Conservation (phyloP, 352 stramenopile genomes). For the Globisporangium iwayamae region DNA sequence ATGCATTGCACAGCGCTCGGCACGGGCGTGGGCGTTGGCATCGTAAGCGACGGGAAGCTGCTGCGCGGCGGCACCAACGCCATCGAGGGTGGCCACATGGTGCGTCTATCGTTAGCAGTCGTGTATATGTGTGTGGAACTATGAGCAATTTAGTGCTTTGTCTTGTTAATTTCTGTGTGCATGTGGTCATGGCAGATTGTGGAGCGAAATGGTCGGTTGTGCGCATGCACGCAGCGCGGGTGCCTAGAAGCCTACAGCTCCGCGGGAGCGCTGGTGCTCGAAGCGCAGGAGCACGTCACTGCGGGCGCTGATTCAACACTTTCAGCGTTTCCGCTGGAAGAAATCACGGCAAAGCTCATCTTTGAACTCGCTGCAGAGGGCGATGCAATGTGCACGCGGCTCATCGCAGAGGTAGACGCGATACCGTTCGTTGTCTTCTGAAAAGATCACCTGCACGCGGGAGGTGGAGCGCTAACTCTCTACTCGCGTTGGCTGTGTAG, state of each 20-base stretch:
- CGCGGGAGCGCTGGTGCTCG: slow-evolving; percentile 53
- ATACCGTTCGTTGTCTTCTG: neutral
- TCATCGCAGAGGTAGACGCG: slow-evolving; percentile 61
- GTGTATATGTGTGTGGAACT: neutral
- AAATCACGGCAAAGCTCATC: slow-evolving; percentile 74
- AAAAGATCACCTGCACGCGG: neutral
- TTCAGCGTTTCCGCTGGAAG: slow-evolving; percentile 28
- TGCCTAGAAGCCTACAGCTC: slow-evolving; percentile 82
- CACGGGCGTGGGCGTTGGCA: slow-evolving; percentile 67
- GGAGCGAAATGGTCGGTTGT: slow-evolving; percentile 71
- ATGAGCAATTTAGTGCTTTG: neutral
- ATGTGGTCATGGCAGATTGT: slow-evolving; percentile 50
- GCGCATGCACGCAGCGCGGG: slow-evolving; percentile 66
- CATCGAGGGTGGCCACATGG: slow-evolving; percentile 81
- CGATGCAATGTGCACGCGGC: slow-evolving; percentile 59
- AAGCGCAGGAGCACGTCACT: slow-evolving; percentile 62
- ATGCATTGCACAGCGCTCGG: slow-evolving; percentile 44
- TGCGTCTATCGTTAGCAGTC: slow-evolving; percentile 15
- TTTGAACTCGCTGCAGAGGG: slow-evolving; percentile 64
- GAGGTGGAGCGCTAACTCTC: neutral
- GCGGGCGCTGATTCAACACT: slow-evolving; percentile 55
- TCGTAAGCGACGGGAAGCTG: slow-evolving; percentile 61
- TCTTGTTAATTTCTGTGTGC: neutral
- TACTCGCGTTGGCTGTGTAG: slow-evolving; percentile 21
- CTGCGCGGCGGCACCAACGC: slow-evolving; percentile 61